These are phyloP conservation scores for Euphorbia lathyris DNA, from an alignment of 345 rosid genomes.

Conservation along the genomic window DNA sequence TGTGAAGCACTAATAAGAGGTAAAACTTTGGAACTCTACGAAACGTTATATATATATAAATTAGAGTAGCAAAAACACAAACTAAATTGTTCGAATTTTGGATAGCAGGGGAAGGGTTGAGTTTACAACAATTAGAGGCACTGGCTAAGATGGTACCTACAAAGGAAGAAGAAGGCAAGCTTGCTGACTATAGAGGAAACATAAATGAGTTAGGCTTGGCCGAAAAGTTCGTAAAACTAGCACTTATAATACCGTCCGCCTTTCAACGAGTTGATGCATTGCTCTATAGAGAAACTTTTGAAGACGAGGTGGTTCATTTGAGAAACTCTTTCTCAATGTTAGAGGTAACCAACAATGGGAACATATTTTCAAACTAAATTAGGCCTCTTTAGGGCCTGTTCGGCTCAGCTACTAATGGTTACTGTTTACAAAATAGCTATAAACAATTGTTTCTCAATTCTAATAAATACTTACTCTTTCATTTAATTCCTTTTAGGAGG, in stretches of 20 bases:
- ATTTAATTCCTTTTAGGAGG: slow-evolving; percentile 51
- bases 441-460: too few species aligned
- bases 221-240: slow-evolving; percentile 61
- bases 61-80: not conserved
- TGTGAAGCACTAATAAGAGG: slow-evolving; percentile 75
- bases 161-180: slow-evolving; percentile 84
- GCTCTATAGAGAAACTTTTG: slow-evolving; percentile 86
- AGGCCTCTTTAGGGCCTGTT: not conserved
- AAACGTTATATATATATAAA: not conserved
- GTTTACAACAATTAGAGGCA: slow-evolving; percentile 82
- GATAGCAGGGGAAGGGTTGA: slow-evolving; percentile 62
- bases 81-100: not conserved
- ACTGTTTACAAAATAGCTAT: too few species aligned
- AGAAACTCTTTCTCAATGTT: slow-evolving; percentile 88
- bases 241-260: slow-evolving; percentile 65
- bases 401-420: too few species aligned
- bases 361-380: slow-evolving; percentile 4
- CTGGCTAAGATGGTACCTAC: slow-evolving; percentile 87
- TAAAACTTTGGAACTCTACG: slow-evolving; percentile 18
- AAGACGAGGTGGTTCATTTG: slow-evolving; percentile 85
- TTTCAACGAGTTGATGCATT: slow-evolving; percentile 77
- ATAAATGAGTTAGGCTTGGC: slow-evolving; percentile 80
- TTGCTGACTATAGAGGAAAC: slow-evolving; percentile 61
- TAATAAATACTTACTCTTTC: not conserved
- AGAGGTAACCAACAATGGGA: slow-evolving; percentile 41